Base-by-base conservation (phyloP, 2,329 filamentous ascomycete species). In the Drechslera avenae region DNA sequence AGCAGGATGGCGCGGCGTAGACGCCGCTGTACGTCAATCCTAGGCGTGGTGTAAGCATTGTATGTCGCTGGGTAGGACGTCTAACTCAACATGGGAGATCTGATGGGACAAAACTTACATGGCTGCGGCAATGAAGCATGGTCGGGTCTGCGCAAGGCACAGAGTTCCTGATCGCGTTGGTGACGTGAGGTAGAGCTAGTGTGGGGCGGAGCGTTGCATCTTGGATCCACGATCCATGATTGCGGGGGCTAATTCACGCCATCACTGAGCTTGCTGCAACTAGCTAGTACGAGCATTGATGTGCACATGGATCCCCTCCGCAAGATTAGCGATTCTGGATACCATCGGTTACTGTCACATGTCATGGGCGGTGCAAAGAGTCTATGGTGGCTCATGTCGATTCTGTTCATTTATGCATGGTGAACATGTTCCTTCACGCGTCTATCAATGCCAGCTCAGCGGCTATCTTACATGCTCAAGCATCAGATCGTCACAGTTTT, bases 1-100 rank as follows among this genome's bases (percentile, higher is more conserved):
- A 85, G 82, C 69, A 87, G 82, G 72, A 96, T 93, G 54, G 91
- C 91, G 63, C 91, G 87, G 60, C 91, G 88, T 36, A 95, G 80
- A 64, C 91, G 88, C 71, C 86, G 84, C 49, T 86, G 83, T 50
- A 89, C 83, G 57, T 91, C 86, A 75, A 93, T 91, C 88, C 86
- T 91, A 54, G 36, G 13, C 13, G 4, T 23, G 9, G 33, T 32
- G 34, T 45, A 18, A 42, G 12, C 23, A 43, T 48, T 43, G 19
- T 30, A 23, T 13, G 21, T 14, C 18, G 28, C 46, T 35, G 50
- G 45, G 4, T 2, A 13, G 14, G 12, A 13, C 14, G 40, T 10
- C 8, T 3, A 31, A 13, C 3, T 34, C 12, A 26, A 36, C 46
- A 1, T 19, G 23, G 30, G 31, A 23, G 5, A 30, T 19, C 28